Base-by-base conservation (phyloP, 2,329 filamentous ascomycete species). In the Pseudohalonectria lignicola region DNA sequence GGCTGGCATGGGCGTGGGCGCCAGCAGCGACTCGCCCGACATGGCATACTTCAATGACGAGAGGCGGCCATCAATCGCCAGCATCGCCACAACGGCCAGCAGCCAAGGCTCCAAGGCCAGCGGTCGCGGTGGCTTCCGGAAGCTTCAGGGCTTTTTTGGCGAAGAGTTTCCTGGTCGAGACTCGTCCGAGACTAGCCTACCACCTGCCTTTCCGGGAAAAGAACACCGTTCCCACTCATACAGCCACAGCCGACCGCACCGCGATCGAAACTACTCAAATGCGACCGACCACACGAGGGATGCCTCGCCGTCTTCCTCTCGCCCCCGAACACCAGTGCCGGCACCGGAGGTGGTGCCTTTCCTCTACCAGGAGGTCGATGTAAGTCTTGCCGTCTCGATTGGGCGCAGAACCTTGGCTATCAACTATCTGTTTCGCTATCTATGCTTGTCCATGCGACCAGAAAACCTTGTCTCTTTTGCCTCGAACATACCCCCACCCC, bases 291-390 rank as follows among this genome's bases (percentile, higher is more conserved):
- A 81, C 49, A 80, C 79, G 46, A 69, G 79, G 43, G 81, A 88
- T 45, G 71, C 70, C 33, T 93, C 88, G 38, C 86, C 86, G 30
- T 73, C 75, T 37, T 77, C 76, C 23, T 87, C 83, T 20, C 73
- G 86, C 47, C 86, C 88, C 34, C 74, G 82, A 49, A 94, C 86
- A n/a, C 87, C 88, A 11, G 70, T 87, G 37, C 85, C 85, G 31
- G 86, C 85, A 11, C 92, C 86, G 52, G 90, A 96, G 60, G 87
- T 98, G 41, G 92, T 94, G 29, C 92, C 92, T n/a, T 98, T 94
- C 71, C 72, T 94, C 44, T 96, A 92, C 55, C 92, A 96, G 60
- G 86, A 92, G 55, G 74, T 74, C 47, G 76, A 85, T 64, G 81
- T 85, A 59, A 66, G 78, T 71, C 45, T 45, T 18, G 30, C 19